A percentile compares a stretch with the other conserved stretches of the same genome.
Evolutionary conservation across 371 early-diverging fungal genomes (phyloP).

Genomic region (Actinomortierella ambigua): DNA sequence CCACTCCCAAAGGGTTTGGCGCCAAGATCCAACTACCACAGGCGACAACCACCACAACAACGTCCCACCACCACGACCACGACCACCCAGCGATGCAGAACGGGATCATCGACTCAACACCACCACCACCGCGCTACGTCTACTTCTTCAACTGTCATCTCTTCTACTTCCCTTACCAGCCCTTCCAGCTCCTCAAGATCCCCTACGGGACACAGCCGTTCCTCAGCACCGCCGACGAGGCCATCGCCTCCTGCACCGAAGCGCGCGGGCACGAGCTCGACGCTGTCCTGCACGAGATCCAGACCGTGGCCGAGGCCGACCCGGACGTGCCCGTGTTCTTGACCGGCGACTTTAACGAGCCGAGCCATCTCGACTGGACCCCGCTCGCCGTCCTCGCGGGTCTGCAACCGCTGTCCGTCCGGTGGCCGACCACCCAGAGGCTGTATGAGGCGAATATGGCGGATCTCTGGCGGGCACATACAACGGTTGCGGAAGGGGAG

Average conservation of each 20-base stretch:
- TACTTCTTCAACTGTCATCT: constrained; percentile 48
- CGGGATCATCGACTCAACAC: constrained; percentile 1
- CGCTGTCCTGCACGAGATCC: constrained; percentile 26
- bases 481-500: too few relatives aligned
- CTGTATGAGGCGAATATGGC: constrained; percentile 33
- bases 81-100: background rate
- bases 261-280: constrained; percentile 32
- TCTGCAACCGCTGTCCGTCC: constrained; percentile 33
- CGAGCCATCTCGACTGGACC: constrained; percentile 48
- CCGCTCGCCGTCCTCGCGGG: constrained; percentile 34
- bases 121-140: constrained; percentile 18
- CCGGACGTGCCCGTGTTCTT: constrained; percentile 39
- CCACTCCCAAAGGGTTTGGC: constrained; percentile 34
- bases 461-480: constrained; percentile 42
- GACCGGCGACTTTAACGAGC: constrained; percentile 49
- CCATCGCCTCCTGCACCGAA: constrained; percentile 22
- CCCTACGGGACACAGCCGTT: constrained; percentile 36
- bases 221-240: constrained; percentile 30
- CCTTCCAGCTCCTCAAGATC: constrained; percentile 45
- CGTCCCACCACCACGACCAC: constrained; percentile 4
- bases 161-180: constrained; percentile 45
- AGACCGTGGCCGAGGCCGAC: constrained; percentile 20
- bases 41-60: constrained; percentile 31
- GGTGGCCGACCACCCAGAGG: constrained; percentile 33
- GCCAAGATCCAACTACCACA: constrained; percentile 34